These are phyloP conservation scores for Saturnispora gosingensis DNA, from an alignment of 805 yeast species.

Conservation along the genomic window DNA sequence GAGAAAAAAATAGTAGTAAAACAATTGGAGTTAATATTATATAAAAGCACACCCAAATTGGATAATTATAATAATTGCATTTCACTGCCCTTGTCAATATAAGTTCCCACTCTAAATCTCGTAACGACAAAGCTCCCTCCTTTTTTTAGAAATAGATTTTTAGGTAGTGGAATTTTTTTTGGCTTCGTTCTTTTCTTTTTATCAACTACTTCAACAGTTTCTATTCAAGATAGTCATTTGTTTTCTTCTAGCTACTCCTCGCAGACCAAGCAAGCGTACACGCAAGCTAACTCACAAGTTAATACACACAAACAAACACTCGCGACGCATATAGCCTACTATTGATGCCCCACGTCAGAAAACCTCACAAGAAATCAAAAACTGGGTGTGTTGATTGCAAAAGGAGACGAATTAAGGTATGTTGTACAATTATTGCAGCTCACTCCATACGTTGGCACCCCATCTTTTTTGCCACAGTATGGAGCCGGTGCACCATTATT, in stretches of 20 bases:
- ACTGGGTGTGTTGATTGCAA: slow-evolving; percentile 15
- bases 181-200: background rate
- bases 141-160: background rate
- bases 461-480: background rate
- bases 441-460: too few species aligned
- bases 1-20: background rate
- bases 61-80: background rate
- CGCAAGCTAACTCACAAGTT: background rate
- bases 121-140: background rate
- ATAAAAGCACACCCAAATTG: background rate
- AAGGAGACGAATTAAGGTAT: slow-evolving; percentile 13
- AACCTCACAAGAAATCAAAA: slow-evolving; percentile 14
- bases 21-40: background rate
- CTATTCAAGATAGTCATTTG: too few species aligned
- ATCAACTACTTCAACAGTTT: background rate
- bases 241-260: background rate
- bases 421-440: background rate
- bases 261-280: background rate
- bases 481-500: background rate
- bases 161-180: background rate
- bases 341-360: slow-evolving; percentile 4
- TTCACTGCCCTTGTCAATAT: background rate
- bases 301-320: background rate
- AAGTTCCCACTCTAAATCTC: background rate
- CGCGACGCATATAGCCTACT: background rate